Percentiles rank a stretch among this genome's conserved stretches.
These are phyloP conservation scores for Heterobasidion parviporum DNA, from an alignment of 1,284 basidiomycete species.

Conservation along the genomic window DNA sequence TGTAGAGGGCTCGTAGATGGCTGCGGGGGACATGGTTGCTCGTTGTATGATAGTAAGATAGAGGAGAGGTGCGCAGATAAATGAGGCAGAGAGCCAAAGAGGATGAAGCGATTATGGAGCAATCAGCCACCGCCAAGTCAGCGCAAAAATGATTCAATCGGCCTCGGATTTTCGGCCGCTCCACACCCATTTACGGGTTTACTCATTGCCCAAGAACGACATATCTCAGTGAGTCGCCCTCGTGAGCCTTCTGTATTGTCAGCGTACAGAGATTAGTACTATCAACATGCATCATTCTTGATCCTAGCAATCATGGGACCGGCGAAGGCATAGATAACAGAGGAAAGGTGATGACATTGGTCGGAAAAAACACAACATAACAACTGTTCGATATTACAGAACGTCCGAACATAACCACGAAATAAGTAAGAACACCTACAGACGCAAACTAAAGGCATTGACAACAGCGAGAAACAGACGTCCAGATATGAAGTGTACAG, in stretches of 20 bases:
- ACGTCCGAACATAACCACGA: neutral
- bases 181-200: too few relatives aligned
- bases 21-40: constrained; percentile 50
- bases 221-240: too few relatives aligned
- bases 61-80: neutral
- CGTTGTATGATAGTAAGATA: neutral
- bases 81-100: neutral
- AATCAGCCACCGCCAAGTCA: neutral
- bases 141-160: neutral
- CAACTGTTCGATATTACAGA: too few relatives aligned
- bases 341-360: too few relatives aligned
- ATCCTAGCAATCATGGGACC: too few relatives aligned
- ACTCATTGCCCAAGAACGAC: too few relatives aligned
- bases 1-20: constrained; percentile 29
- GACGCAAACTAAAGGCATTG: neutral
- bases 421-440: neutral
- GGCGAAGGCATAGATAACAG: too few relatives aligned
- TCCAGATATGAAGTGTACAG: neutral
- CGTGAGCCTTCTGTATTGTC: too few relatives aligned
- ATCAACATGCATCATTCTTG: too few relatives aligned
- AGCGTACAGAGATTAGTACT: too few relatives aligned
- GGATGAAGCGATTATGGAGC: neutral
- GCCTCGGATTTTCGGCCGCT: neutral
- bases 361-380: too few relatives aligned
- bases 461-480: neutral